Percentiles rank a stretch among this genome's conserved stretches.
Conservation (phyloP, 208 protist genomes). For the Leishmania turanica region DNA sequence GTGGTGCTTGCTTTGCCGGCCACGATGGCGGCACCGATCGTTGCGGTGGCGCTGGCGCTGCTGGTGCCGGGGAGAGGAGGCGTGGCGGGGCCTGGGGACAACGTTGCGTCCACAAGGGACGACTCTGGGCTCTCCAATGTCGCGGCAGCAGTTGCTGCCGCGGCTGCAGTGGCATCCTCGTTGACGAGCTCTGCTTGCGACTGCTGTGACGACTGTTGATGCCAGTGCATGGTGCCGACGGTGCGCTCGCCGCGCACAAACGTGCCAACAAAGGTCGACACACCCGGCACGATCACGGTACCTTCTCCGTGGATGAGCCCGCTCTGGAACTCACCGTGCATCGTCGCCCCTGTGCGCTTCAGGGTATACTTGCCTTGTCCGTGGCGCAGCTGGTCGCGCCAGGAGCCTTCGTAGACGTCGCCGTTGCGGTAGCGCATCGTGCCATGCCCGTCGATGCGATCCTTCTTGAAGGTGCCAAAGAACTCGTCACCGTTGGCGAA, state of each 20-base stretch:
- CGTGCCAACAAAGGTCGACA: constrained; percentile 76
- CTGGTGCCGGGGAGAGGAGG: not conserved
- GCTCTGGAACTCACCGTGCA: constrained; percentile 80
- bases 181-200: not conserved
- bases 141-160: not conserved
- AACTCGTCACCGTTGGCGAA: constrained; percentile 90
- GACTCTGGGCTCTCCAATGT: not conserved
- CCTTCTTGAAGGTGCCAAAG: constrained; percentile 65
- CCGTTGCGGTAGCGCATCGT: constrained; percentile 76
- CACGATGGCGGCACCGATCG: not conserved
- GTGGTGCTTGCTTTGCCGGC: not conserved
- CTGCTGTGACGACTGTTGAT: constrained; percentile 14
- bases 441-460: constrained; percentile 79
- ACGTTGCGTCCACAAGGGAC: not conserved
- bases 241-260: constrained; percentile 80
- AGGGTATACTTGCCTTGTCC: constrained; percentile 84
- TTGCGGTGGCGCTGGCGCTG: not conserved
- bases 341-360: constrained; percentile 69
- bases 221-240: constrained; percentile 81
- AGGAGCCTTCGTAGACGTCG: constrained; percentile 86
- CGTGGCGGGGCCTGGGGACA: not conserved
- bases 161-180: not conserved
- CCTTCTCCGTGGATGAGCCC: constrained; percentile 86
- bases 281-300: constrained; percentile 61
- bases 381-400: constrained; percentile 83